Percentiles rank a stretch among this genome's conserved stretches.
These are phyloP conservation scores for Irpex sp. DNA, from an alignment of 1,284 basidiomycete species.

Conservation along the genomic window DNA sequence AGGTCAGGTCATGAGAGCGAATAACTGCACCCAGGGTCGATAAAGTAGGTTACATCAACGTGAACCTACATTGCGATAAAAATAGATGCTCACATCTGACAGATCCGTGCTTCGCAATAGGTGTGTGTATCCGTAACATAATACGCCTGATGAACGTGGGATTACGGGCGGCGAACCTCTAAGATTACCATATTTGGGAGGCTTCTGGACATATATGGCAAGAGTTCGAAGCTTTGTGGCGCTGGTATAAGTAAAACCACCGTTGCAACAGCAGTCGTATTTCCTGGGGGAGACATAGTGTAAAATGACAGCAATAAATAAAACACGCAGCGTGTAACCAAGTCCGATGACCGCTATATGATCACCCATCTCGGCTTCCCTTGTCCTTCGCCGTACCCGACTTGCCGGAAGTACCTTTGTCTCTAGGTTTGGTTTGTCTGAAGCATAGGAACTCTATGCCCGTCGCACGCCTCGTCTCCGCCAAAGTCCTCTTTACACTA, in stretches of 20 bases:
- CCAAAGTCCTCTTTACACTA: constrained; percentile 85
- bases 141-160: background rate
- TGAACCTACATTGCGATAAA: background rate
- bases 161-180: background rate
- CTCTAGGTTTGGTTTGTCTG: constrained; percentile 46
- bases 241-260: background rate
- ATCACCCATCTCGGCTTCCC: constrained; percentile 8
- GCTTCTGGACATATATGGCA: background rate
- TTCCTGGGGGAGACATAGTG: background rate
- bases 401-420: constrained; percentile 15
- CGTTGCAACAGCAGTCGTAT: background rate
- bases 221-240: background rate
- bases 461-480: constrained; percentile 85
- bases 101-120: background rate
- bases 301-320: background rate
- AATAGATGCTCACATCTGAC: background rate
- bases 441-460: constrained; percentile 96
- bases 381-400: constrained; percentile 13
- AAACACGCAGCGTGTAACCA: background rate
- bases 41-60: background rate
- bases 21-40: background rate
- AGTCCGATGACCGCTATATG: background rate
- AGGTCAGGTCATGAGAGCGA: background rate
- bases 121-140: background rate
- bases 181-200: background rate